Base-by-base conservation (phyloP, 768 basidiomycete genomes). In the Lactifluus subvellereus region DNA sequence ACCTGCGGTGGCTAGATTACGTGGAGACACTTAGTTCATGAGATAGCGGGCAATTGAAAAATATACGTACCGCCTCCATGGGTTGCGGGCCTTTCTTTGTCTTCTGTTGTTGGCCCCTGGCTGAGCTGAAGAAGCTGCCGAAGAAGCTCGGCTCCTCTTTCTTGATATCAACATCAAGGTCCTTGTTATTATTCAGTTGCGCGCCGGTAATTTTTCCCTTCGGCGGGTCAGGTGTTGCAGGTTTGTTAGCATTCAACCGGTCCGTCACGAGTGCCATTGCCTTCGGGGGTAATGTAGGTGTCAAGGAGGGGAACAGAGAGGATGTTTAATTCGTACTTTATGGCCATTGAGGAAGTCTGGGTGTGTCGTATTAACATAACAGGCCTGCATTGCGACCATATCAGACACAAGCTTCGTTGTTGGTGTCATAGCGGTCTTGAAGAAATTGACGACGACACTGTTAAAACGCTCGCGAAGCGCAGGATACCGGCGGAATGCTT, bases 361-460 rank as follows among this genome's bases (percentile, higher is more conserved):
- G 73, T 99, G 97, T 1, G 96, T 98, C 14, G 97, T 98, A 77
- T 99, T 99, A 70, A 99, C 89, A 73, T 98, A 99, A 74, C 94
- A 96, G 42, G 95, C 94, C 78, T 98, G 96, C 94, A 98, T 98
- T 89, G 91, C 75, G 56, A 98, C 94, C 79, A 99, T 84, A 69
- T 99, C 96, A 10, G 82, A 73, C 13, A 99, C 96, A 51, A 99
- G 84, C 75, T 98, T 98, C 66, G 87, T 93, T 40, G 97, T 99
- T 4, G 97, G 97, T 13, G 74, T 77, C 97, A 99, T 98, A 20
- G 92, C 77, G 54, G 80, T 82, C 80, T 96, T 97, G 85, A 97
- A 96, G 77, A 97, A 99, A 75, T 89, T 91, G 71, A 98, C 91
- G 32, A 99, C 97, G 33, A 94, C 91, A 16, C 88, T 73, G 76